Base-by-base conservation (phyloP, 495 filamentous ascomycete species). In the Letharia columbiana region DNA sequence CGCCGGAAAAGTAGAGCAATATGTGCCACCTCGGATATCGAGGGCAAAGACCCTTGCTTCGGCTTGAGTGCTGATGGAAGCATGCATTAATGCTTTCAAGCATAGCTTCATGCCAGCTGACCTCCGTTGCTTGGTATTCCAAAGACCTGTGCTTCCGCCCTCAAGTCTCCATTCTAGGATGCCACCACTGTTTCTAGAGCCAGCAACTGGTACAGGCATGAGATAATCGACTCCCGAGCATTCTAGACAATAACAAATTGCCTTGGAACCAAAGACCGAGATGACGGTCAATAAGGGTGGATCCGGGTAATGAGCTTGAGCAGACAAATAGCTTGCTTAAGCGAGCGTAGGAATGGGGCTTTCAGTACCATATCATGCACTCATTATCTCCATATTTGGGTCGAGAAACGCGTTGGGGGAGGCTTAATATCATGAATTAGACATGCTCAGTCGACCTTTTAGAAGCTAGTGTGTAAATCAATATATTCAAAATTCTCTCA, bases 1-100 rank as follows among this genome's bases (percentile, higher is more conserved):
- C 90, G 64, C 86, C 88, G 61, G 83, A 86, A 70, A 83, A 82
- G 69, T 65, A 65, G 13, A 45, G 44, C 13, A 1, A 31, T 39
- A 10, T 37, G 23, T 11, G 31, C n/a, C 0, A 11, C 33, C 28
- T 28, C 13, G 20, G 15, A 31, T 23, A 12, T 31, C 37, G 9
- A 54, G 45, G 45, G 47, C 4, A 54, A 6, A 20, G 3, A 15
- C 3, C 8, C 31, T 10, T 37, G 2, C 47, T 20, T 20, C 12
- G n/a, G 50, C 18, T 41, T 18, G 41, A 50, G 17, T 18, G 6
- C 56, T 60, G 17, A 18, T 41, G 56, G 33, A 57, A 17, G 54
- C 39, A 44, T 58, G 20, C 40, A 58, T 11, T 3, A 31, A 17
- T 12, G 18, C 33, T 18, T 23, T 39, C 23, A 20, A 54, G 4